Percentiles rank a stretch among this genome's conserved stretches.
Conservation (phyloP, 139 green algal species). For the Picochlorum costavermella region DNA sequence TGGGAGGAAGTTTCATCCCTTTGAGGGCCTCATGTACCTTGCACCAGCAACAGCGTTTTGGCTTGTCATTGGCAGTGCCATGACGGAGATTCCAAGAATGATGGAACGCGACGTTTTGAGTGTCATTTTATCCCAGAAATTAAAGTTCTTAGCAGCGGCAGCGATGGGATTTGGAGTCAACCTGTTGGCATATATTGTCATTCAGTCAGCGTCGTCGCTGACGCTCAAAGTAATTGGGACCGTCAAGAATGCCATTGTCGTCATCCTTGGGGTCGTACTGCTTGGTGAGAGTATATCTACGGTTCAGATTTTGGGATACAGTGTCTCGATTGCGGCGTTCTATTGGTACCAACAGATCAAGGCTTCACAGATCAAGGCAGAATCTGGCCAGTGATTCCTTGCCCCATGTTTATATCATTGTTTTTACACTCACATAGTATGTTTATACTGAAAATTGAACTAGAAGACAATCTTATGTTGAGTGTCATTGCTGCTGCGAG, state of each 20-base stretch:
- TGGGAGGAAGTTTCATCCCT: conserved; percentile 78
- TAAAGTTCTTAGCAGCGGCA: conserved; percentile 51
- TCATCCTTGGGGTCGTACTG: conserved; percentile 62
- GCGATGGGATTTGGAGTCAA: conserved; percentile 83
- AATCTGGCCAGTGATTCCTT: not conserved
- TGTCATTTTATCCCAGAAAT: conserved; percentile 23
- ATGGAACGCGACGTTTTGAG: conserved; percentile 19
- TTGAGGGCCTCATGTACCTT: conserved; percentile 87
- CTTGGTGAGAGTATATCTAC: conserved; percentile 56
- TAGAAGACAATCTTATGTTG: not conserved
- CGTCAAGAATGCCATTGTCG: conserved; percentile 78
- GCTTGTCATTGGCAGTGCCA: conserved; percentile 46
- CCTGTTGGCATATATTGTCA: conserved; percentile 71
- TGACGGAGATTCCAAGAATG: conserved; percentile 50
- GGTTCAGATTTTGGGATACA: conserved; percentile 56
- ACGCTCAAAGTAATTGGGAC: conserved; percentile 79
- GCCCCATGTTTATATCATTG: not conserved
- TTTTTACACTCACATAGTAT: conserved; percentile 8
- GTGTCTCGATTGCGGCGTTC: conserved; percentile 52
- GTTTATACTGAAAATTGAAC: conserved; percentile 9
- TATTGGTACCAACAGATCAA: conserved; percentile 68
- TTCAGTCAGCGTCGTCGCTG: conserved; percentile 65
- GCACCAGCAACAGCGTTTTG: conserved; percentile 72
- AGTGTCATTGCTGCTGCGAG: not conserved
- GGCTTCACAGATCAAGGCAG: conserved; percentile 32